Evolutionary conservation across 306 rosid genomes (phyloP).

Genomic region (Corylus americana): DNA sequence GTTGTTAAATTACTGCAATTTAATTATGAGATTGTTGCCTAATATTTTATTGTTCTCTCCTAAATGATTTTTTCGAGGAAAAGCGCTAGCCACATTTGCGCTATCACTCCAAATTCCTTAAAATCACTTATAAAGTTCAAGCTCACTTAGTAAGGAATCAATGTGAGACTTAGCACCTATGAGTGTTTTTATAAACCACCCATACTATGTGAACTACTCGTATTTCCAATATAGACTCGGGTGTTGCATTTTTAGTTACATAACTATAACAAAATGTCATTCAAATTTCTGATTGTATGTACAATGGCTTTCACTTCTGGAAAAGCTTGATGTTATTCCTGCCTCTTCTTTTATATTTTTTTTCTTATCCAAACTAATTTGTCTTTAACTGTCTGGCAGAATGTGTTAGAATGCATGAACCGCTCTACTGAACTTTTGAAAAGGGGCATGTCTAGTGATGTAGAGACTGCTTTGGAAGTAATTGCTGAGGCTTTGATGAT

Average conservation of each 20-base stretch:
- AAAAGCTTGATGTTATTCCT: slow-evolving; percentile 3
- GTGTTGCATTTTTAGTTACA: not conserved
- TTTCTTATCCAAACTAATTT: slow-evolving; percentile 34
- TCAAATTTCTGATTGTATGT: not conserved
- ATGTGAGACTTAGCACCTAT: too few relatives aligned
- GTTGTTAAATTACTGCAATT: not conserved
- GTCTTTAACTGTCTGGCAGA: slow-evolving; percentile 57
- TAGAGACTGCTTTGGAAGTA: slow-evolving; percentile 59
- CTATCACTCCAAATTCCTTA: too few relatives aligned
- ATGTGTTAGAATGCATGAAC: slow-evolving; percentile 60
- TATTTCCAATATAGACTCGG: too few relatives aligned
- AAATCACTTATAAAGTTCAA: too few relatives aligned
- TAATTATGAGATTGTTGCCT: not conserved
- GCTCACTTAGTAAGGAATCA: too few relatives aligned
- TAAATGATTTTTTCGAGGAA: not conserved
- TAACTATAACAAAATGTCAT: not conserved
- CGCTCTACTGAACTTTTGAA: slow-evolving; percentile 60
- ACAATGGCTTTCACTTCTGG: not conserved
- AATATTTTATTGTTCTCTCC: not conserved
- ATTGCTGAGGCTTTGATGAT: slow-evolving; percentile 69
- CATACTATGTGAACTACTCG: too few relatives aligned
- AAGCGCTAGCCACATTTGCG: too few relatives aligned
- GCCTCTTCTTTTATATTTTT: not conserved
- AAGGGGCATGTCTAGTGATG: slow-evolving; percentile 54
- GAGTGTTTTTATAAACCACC: too few relatives aligned